Percentiles rank a stretch among this genome's conserved stretches.
phyloP scores from a whole-genome alignment of 306 rosid genomes.

The Ormosia semicastrata region DNA sequence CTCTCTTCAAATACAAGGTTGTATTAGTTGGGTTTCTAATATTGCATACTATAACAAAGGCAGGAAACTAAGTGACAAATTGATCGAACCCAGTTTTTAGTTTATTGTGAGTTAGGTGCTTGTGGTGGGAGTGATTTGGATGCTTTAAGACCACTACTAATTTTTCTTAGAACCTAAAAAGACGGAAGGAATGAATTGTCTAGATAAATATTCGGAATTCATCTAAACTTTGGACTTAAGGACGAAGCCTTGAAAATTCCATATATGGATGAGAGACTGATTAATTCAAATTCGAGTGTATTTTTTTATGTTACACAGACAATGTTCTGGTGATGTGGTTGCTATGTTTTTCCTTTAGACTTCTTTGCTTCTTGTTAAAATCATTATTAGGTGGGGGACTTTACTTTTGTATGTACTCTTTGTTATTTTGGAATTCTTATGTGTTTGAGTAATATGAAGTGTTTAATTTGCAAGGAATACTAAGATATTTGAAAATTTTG shows the following conservation, averaged over 20 bases:
- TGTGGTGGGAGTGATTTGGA: background rate
- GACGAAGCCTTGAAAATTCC: background rate
- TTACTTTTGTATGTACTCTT: background rate
- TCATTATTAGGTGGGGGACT: background rate
- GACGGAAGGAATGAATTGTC: background rate
- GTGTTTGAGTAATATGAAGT: slow-evolving; percentile 2
- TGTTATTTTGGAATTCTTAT: background rate
- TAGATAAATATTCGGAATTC: background rate
- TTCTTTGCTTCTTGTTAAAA: slow-evolving; percentile 20
- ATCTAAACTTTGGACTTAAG: background rate
- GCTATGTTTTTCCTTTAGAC: background rate
- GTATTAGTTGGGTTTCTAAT: no score
- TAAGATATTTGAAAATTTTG: background rate
- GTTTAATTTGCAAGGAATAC: background rate
- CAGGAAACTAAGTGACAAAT: no score
- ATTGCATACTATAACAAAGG: no score
- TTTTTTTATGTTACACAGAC: background rate
- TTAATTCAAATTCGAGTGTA: background rate
- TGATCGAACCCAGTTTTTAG: no score
- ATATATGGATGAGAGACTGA: background rate
- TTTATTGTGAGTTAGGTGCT: background rate
- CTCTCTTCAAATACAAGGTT: no score
- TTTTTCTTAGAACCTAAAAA: background rate
- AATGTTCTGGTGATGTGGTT: background rate
- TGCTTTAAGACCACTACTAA: background rate